These are phyloP conservation scores for Botrytis cinerea DNA, from an alignment of 2,329 filamentous ascomycete genomes.

Conservation along the genomic window DNA sequence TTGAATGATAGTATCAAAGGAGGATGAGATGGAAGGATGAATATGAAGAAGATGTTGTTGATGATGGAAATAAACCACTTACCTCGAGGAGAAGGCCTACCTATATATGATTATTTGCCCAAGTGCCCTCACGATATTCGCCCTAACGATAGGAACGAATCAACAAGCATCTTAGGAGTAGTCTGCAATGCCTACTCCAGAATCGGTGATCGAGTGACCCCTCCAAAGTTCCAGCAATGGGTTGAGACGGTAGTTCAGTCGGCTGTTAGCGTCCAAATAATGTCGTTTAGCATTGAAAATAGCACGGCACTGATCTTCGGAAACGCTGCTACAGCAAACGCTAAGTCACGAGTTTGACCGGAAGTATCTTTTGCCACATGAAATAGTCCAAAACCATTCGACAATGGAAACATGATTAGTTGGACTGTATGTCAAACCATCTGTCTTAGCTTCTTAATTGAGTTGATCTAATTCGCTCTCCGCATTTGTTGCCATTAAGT, in stretches of 20 bases:
- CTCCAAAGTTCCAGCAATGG: neutral
- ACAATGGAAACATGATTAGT: neutral
- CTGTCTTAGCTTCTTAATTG: constrained; percentile 13
- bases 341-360: constrained; percentile 8
- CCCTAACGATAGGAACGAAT: neutral
- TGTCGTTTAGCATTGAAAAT: neutral
- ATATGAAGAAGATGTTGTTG: constrained; percentile 9
- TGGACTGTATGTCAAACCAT: neutral
- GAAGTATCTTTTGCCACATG: constrained; percentile 20
- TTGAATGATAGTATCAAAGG: neutral
- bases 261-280: constrained; percentile 17
- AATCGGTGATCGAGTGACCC: constrained; percentile 9
- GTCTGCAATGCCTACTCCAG: neutral
- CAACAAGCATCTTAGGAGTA: constrained; percentile 5
- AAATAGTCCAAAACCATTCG: neutral
- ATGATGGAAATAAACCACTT: neutral
- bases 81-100: constrained; percentile 9
- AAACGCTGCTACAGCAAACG: neutral
- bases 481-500: neutral
- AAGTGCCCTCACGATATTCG: neutral
- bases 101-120: constrained; percentile 15
- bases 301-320: constrained; percentile 14
- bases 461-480: constrained; percentile 2
- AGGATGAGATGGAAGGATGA: neutral
- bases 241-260: constrained; percentile 22